Percentiles rank a stretch among this genome's conserved stretches.
These are phyloP conservation scores for Pseudogymnoascus sp. DNA, from an alignment of 2,329 filamentous ascomycete species.

Conservation along the genomic window DNA sequence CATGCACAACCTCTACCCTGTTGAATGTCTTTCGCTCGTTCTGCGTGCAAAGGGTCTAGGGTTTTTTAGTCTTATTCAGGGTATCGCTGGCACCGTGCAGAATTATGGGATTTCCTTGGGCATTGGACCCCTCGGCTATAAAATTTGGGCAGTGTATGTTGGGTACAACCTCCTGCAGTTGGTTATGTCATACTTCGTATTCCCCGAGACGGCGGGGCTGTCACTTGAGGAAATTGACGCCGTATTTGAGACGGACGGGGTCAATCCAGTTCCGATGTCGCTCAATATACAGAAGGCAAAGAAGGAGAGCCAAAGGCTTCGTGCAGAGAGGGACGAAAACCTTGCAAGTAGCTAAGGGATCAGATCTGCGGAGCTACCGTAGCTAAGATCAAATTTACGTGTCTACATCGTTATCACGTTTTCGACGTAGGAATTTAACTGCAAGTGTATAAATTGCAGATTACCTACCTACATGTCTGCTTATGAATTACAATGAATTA, in stretches of 20 bases:
- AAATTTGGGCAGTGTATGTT: conserved; percentile 44
- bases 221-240: conserved; percentile 49
- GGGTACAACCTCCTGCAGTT: conserved; percentile 41
- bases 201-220: conserved; percentile 42
- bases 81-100: conserved; percentile 35
- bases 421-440: neutral
- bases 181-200: conserved; percentile 40
- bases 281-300: conserved; percentile 34
- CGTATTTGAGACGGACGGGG: conserved; percentile 43
- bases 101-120: conserved; percentile 40
- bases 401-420: neutral
- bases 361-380: neutral
- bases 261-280: conserved; percentile 36
- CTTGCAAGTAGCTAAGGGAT: neutral
- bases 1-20: conserved; percentile 40
- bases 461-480: neutral
- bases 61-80: conserved; percentile 37
- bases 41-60: conserved; percentile 40
- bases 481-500: neutral
- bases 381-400: neutral
- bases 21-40: conserved; percentile 36
- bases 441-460: too few species aligned
- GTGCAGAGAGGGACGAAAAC: neutral
- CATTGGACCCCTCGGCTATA: conserved; percentile 39
- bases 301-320: conserved; percentile 26